phyloP scores from a whole-genome alignment of 176 grass and related monocot species.

The Paspalum notatum region DNA sequence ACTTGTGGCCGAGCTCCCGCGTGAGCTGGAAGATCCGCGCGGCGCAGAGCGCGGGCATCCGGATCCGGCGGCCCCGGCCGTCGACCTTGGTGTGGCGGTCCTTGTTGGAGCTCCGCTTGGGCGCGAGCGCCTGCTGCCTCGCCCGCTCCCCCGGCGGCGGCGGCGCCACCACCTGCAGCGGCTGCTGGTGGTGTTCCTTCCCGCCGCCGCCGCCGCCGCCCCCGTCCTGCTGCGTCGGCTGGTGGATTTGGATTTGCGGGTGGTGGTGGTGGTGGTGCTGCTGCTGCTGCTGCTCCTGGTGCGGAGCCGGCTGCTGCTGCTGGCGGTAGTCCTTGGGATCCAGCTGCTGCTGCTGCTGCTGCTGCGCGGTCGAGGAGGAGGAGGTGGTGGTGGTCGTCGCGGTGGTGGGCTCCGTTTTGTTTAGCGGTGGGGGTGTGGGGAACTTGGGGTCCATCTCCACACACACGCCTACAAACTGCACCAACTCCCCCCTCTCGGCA shows the following conservation, averaged over 20 bases:
- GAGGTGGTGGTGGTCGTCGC: constrained; percentile 44
- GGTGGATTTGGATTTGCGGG: constrained; percentile 54
- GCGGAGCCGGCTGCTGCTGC: constrained; percentile 17
- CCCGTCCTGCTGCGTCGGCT: constrained; percentile 37
- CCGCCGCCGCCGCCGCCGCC: constrained; percentile 19
- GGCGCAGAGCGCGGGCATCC: constrained; percentile 87
- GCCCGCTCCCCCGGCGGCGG: constrained; percentile 41
- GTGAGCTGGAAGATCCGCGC: constrained; percentile 89
- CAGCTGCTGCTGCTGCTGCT: constrained; percentile 44
- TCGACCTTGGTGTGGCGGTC: constrained; percentile 91
- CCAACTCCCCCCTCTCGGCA: constrained; percentile 24
- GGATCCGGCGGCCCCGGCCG: constrained; percentile 75
- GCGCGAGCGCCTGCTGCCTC: constrained; percentile 60
- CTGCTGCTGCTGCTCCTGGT: constrained; percentile 24
- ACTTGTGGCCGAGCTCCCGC: constrained; percentile 80
- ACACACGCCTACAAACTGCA: constrained; percentile 22
- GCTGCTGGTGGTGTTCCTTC: constrained; percentile 37
- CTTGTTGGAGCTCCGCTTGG: constrained; percentile 87
- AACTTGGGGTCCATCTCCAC: constrained; percentile 73
- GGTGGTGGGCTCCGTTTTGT: constrained; percentile 73
- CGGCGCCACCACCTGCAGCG: constrained; percentile 18
- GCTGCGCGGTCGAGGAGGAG: constrained; percentile 40
- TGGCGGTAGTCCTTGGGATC: constrained; percentile 64
- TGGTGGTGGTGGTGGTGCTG: background rate
- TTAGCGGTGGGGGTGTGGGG: constrained; percentile 65